Base-by-base conservation (phyloP, 2,329 filamentous ascomycete species). In the Pleomassaria siparia region DNA sequence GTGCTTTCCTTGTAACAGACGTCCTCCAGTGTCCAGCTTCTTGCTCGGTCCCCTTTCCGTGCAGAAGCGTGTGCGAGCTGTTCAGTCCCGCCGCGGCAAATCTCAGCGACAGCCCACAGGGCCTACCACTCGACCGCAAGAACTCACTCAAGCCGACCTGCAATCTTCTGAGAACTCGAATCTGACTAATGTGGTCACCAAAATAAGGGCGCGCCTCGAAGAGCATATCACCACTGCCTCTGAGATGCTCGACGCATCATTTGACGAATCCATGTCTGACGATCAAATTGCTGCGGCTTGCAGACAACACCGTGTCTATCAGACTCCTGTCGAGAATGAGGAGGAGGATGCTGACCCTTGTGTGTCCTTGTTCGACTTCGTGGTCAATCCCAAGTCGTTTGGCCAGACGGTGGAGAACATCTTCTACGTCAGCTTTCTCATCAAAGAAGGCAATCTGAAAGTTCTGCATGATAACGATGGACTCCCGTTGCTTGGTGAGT, bases 401-500 rank as follows among this genome's bases (percentile, higher is more conserved):
- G 89, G 89, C 0, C 94, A 99, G 71, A 96, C 91, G 0, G 85
- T 99, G 6, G 94, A 99, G 68, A 99, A 99, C 61, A 78, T 99
- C 60, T 99, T 99, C 71, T 97, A 97, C 67, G 83, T 96, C 58
- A 95, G 89, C 66, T 99, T 99, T 64, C 74, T 99, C 51, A 90
- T 97, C 50, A 84, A 89, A 48, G 94, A 99, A 71, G 91, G 91
- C 10, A 83, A 81, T 50, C 82, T 91, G 5, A 83, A 83, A 26
- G 79, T 99, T n/a, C 77, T 82, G 2, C 80, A 84, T 46, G 91
- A 96, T 62, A 79, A 84, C 11, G 74, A 87, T 50, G 85, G 81
- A 1, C 74, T 96, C 33, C 91, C 91, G n/a, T 84, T 89, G 18
- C 71, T 97, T 40, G 77, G 91, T 95, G 78, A 77, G 87, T 80